phyloP scores from a whole-genome alignment of 129 eudicot genomes.

The Arctium minus region DNA sequence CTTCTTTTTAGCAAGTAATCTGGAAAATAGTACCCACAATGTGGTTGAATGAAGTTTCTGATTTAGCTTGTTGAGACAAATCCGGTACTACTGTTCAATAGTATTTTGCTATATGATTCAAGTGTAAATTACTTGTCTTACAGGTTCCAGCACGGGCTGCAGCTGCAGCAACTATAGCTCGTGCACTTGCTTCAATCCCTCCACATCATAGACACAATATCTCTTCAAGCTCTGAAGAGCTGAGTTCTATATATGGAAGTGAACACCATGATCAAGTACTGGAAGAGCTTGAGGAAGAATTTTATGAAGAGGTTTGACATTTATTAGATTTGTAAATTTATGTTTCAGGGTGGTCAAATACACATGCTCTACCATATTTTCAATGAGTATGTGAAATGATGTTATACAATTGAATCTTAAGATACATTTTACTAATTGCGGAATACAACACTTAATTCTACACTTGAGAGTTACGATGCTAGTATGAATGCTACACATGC shows the following conservation, averaged over 20 bases:
- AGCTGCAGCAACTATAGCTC: slow-evolving; percentile 96
- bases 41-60: neutral
- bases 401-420: neutral
- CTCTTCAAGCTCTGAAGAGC: slow-evolving; percentile 75
- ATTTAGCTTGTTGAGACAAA: neutral
- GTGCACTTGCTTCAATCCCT: slow-evolving; percentile 91
- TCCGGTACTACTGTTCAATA: neutral
- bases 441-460: neutral
- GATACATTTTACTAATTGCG: neutral
- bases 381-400: neutral
- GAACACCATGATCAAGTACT: slow-evolving; percentile 53
- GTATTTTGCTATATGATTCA: neutral
- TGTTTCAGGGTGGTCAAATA: neutral
- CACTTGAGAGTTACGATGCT: neutral
- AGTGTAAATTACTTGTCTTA: slow-evolving; percentile 11
- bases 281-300: slow-evolving; percentile 82
- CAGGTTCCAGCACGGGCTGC: slow-evolving; percentile 99
- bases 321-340: neutral
- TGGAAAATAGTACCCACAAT: slow-evolving; percentile 2
- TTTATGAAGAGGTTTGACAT: slow-evolving; percentile 78
- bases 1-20: slow-evolving; percentile 5
- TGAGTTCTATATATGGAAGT: slow-evolving; percentile 85
- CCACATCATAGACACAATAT: slow-evolving; percentile 83
- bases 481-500: neutral
- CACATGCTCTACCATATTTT: slow-evolving; percentile 2